Evolutionary conservation across 1,139 yeast species (phyloP).

Genomic region (Scheffersomyces lignicola): DNA sequence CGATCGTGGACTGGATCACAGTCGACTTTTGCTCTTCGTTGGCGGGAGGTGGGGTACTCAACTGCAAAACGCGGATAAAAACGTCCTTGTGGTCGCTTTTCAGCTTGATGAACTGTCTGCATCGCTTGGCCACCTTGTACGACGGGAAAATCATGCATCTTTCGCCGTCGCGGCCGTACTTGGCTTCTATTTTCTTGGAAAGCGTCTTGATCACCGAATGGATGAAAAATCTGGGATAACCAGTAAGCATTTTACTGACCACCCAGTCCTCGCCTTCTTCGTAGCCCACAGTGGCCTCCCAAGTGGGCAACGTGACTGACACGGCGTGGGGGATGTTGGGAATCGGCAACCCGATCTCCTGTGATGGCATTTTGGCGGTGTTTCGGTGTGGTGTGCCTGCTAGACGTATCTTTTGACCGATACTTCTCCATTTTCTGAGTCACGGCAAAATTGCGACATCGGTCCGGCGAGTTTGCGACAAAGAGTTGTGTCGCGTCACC

Average conservation of each 20-base stretch:
- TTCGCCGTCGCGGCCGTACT: slow-evolving; percentile 80
- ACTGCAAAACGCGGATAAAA: slow-evolving; percentile 68
- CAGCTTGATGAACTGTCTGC: slow-evolving; percentile 69
- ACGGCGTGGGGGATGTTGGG: slow-evolving; percentile 94
- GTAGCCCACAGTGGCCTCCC: slow-evolving; percentile 90
- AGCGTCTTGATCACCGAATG: slow-evolving; percentile 72
- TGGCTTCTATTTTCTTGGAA: slow-evolving; percentile 45
- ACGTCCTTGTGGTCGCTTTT: slow-evolving; percentile 26
- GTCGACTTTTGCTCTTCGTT: slow-evolving; percentile 58
- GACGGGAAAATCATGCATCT: slow-evolving; percentile 74
- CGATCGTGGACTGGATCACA: slow-evolving; percentile 64
- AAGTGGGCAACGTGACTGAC: slow-evolving; percentile 88
- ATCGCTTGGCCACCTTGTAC: slow-evolving; percentile 75
- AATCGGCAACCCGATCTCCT: slow-evolving; percentile 75
- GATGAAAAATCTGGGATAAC: slow-evolving; percentile 87
- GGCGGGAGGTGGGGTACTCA: slow-evolving; percentile 70
- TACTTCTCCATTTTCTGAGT: neutral
- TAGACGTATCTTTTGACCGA: slow-evolving; percentile 1
- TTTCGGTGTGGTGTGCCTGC: too few relatives aligned
- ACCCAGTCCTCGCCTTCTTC: slow-evolving; percentile 91
- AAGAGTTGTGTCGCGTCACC: too few relatives aligned
- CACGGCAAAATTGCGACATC: too few relatives aligned
- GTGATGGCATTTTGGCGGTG: slow-evolving; percentile 29
- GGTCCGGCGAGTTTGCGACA: too few relatives aligned
- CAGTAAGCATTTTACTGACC: slow-evolving; percentile 74